Conservation (phyloP, 805 yeast genomes). For the Wickerhamiella allomyrinae region DNA sequence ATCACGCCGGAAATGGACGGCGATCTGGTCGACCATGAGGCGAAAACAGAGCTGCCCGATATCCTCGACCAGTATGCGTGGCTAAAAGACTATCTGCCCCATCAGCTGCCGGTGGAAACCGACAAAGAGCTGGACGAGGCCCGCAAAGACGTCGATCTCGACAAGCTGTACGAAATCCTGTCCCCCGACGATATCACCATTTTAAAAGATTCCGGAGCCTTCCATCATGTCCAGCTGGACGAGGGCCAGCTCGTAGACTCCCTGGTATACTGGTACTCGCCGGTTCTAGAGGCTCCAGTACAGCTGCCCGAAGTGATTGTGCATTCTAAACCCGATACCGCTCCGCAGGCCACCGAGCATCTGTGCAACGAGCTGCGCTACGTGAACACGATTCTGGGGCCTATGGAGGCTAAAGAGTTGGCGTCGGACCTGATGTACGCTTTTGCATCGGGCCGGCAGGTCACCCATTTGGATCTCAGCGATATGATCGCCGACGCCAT, state of each 20-base stretch:
- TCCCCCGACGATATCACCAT: conserved; percentile 5
- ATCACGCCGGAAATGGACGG: conserved; percentile 3
- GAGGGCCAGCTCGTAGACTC: not conserved
- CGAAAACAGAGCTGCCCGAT: not conserved
- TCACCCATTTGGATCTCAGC: conserved; percentile 17
- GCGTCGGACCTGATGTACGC: conserved; percentile 12
- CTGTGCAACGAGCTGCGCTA: conserved; percentile 14
- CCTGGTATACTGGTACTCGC: not conserved
- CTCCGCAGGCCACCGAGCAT: not conserved
- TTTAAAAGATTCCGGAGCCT: conserved; percentile 11
- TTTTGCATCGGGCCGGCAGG: conserved; percentile 6
- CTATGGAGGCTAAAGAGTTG: conserved; percentile 14
- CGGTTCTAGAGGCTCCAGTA: not conserved
- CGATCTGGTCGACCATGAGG: conserved; percentile 3
- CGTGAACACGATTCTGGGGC: conserved; percentile 13
- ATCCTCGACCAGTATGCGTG: not conserved
- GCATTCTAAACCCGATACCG: not conserved
- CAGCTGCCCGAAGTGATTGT: not conserved
- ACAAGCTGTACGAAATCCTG: conserved; percentile 2
- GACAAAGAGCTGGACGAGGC: conserved; percentile 2
- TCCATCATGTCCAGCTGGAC: conserved; percentile 10
- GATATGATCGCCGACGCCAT: conserved; percentile 16
- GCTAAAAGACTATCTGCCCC: conserved; percentile 1
- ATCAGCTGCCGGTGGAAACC: conserved; percentile 1
- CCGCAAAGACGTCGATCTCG: not conserved